Percentiles rank a stretch among this genome's conserved stretches.
Conservation (phyloP, 805 yeast species). For the Candida palmyrensis region DNA sequence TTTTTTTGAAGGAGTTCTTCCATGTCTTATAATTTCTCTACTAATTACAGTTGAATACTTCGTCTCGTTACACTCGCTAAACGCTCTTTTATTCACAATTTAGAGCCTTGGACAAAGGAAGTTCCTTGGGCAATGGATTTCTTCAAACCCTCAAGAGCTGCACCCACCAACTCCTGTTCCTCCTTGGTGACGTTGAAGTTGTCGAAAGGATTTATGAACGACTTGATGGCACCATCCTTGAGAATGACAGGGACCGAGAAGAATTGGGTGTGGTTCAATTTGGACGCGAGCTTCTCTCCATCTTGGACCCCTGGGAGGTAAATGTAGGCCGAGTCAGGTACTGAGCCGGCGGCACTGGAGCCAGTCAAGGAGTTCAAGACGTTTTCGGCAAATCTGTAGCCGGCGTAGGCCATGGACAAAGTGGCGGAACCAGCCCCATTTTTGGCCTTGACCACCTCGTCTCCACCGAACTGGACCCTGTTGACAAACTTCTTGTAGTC, state of each 20-base stretch:
- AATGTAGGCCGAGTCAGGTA: slow-evolving; percentile 45
- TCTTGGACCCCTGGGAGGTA: slow-evolving; percentile 51
- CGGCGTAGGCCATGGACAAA: slow-evolving; percentile 93
- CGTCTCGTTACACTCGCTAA: background rate
- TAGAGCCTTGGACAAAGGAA: slow-evolving; percentile 33
- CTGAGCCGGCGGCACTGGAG: slow-evolving; percentile 8
- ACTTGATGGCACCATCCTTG: slow-evolving; percentile 30
- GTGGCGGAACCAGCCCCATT: slow-evolving; percentile 95
- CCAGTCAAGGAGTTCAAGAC: slow-evolving; percentile 27
- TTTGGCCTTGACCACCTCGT: slow-evolving; percentile 93
- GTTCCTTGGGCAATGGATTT: slow-evolving; percentile 37
- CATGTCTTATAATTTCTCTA: too few species aligned
- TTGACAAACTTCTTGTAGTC: slow-evolving; percentile 25
- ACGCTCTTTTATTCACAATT: slow-evolving; percentile 20
- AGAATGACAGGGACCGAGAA: slow-evolving; percentile 46
- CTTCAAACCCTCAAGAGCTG: slow-evolving; percentile 36
- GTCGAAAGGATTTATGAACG: slow-evolving; percentile 32
- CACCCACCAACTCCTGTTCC: slow-evolving; percentile 30
- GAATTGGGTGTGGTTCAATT: slow-evolving; percentile 36
- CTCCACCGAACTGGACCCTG: slow-evolving; percentile 70
- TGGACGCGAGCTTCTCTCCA: slow-evolving; percentile 39
- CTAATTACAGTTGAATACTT: background rate
- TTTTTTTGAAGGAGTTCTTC: slow-evolving; percentile 5
- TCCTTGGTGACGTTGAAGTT: slow-evolving; percentile 21
- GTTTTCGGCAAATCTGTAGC: slow-evolving; percentile 68